Conservation (phyloP, 192 early-diverging fungal genomes). For the Entrophospora sp. region DNA sequence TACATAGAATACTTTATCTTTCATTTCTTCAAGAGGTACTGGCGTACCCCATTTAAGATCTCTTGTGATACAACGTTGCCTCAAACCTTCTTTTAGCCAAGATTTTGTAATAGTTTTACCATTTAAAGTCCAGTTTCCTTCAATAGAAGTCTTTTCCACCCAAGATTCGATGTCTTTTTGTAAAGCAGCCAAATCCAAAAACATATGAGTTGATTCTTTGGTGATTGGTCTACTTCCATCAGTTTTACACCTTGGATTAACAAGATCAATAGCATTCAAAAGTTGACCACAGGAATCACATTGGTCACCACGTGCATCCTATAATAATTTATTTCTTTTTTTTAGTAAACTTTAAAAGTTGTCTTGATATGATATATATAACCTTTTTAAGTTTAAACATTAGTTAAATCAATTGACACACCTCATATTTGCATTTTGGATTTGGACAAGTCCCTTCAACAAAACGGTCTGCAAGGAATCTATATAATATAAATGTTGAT, state of each 20-base stretch:
- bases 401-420: neutral
- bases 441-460: slow-evolving; percentile 94
- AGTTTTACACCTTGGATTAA: slow-evolving; percentile 92
- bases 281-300: slow-evolving; percentile 92
- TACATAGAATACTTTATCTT: slow-evolving; percentile 96
- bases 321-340: slow-evolving; percentile 19
- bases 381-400: too few relatives aligned
- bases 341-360: too few relatives aligned
- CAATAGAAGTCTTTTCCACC: slow-evolving; percentile 54
- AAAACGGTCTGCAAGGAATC: slow-evolving; percentile 95
- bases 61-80: slow-evolving; percentile 91
- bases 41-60: slow-evolving; percentile 98
- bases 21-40: slow-evolving; percentile 76
- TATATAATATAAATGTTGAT: too few relatives aligned
- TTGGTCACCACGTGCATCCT: slow-evolving; percentile 97
- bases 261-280: slow-evolving; percentile 84
- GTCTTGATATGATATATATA: neutral
- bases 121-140: slow-evolving; percentile 86
- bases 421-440: slow-evolving; percentile 77
- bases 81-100: slow-evolving; percentile 93
- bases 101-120: slow-evolving; percentile 76
- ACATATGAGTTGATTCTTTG: slow-evolving; percentile 81
- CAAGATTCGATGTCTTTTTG: slow-evolving; percentile 71
- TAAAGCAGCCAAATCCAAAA: slow-evolving; percentile 73
- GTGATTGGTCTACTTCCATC: slow-evolving; percentile 74